Percentiles rank a stretch among this genome's conserved stretches.
phyloP scores from a whole-genome alignment of 2,329 filamentous ascomycete genomes.

The Sporothrix schenckii region DNA sequence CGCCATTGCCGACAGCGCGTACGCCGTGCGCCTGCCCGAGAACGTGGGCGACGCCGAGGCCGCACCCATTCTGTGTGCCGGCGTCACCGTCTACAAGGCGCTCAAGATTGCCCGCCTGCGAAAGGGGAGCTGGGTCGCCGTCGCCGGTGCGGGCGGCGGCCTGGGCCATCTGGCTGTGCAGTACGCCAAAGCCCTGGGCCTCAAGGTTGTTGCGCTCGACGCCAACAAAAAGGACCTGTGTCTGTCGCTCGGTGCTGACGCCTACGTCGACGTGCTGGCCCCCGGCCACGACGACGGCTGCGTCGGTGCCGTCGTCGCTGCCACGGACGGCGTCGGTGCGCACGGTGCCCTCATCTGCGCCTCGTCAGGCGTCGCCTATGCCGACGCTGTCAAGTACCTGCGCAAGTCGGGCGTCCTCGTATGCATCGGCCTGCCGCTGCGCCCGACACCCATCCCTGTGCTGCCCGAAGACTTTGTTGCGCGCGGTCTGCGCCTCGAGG shows the following conservation, averaged over 20 bases:
- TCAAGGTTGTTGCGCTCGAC: conserved; percentile 80
- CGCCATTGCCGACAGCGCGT: conserved; percentile 27
- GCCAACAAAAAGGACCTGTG: conserved; percentile 63
- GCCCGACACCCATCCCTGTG: conserved; percentile 17
- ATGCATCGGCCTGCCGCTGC: conserved; percentile 63
- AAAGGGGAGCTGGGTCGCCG: conserved; percentile 70
- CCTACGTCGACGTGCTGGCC: conserved; percentile 56
- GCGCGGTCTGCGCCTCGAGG: conserved; percentile 65
- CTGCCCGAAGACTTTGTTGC: conserved; percentile 41
- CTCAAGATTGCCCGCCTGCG: conserved; percentile 69
- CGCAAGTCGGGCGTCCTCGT: conserved; percentile 65
- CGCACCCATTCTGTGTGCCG: conserved; percentile 71
- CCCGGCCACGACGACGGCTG: conserved; percentile 49
- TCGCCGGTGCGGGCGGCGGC: conserved; percentile 75
- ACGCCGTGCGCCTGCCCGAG: conserved; percentile 16
- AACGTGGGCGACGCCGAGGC: conserved; percentile 57
- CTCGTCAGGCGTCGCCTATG: conserved; percentile 67
- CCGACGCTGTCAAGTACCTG: conserved; percentile 65
- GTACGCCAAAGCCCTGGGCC: conserved; percentile 89
- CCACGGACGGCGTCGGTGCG: conserved; percentile 40
- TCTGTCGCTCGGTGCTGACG: conserved; percentile 56
- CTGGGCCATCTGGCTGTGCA: conserved; percentile 74
- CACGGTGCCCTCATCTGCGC: conserved; percentile 68
- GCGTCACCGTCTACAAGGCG: conserved; percentile 77
- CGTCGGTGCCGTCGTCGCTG: conserved; percentile 40